These are phyloP conservation scores for Trichoderma harzianum DNA, from an alignment of 2,329 filamentous ascomycete species.

Conservation along the genomic window DNA sequence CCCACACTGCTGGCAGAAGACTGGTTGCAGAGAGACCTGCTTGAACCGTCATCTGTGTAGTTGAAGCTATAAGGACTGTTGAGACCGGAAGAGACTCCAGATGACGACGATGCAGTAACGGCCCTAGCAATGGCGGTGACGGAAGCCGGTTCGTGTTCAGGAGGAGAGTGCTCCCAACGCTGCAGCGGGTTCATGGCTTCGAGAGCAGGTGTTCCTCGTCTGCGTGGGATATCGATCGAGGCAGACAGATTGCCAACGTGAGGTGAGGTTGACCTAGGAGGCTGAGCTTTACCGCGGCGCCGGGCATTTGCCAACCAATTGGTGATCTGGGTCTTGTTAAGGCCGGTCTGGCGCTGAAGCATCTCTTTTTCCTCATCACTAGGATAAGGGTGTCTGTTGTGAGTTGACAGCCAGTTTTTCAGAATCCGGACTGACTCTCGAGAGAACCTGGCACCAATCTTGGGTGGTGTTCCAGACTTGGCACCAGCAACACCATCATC, in stretches of 20 bases:
- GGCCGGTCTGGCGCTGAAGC: conserved; percentile 72
- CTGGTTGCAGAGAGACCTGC: conserved; percentile 54
- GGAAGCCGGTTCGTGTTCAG: conserved; percentile 58
- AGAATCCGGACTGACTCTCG: conserved; percentile 74
- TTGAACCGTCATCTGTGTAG: conserved; percentile 60
- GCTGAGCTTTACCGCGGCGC: conserved; percentile 72
- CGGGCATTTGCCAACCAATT: conserved; percentile 93
- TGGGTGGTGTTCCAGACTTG: conserved; percentile 43
- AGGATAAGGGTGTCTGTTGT: conserved; percentile 81
- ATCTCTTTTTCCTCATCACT: conserved; percentile 82
- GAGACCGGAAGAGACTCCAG: conserved; percentile 48
- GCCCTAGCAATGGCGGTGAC: conserved; percentile 57
- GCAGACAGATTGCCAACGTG: conserved; percentile 57
- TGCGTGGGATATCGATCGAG: conserved; percentile 71
- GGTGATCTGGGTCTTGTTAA: conserved; percentile 79
- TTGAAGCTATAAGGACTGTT: conserved; percentile 56
- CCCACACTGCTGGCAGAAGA: conserved; percentile 60
- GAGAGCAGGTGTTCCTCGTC: conserved; percentile 51
- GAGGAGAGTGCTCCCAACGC: conserved; percentile 48
- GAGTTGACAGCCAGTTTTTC: conserved; percentile 79
- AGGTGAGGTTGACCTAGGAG: conserved; percentile 66
- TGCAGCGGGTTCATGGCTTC: conserved; percentile 34
- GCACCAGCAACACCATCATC: conserved; percentile 9
- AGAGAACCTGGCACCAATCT: conserved; percentile 73
- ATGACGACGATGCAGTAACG: conserved; percentile 52